Conservation (phyloP, 2,329 filamentous ascomycete genomes). For the Coniochaeta prunicola region DNA sequence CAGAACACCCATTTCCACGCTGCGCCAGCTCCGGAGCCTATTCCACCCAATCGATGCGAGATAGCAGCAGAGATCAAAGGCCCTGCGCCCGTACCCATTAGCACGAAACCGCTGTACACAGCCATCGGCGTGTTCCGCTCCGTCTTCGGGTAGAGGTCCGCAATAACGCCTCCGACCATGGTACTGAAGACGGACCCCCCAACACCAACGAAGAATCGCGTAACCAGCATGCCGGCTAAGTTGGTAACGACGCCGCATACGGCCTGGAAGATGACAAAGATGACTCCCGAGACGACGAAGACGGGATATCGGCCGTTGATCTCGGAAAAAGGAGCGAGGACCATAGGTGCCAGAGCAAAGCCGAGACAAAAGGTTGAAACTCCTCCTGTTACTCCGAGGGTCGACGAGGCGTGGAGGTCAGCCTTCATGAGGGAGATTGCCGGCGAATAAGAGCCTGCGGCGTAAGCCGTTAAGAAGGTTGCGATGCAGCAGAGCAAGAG, state of each 20-base stretch:
- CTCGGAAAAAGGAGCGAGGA: conserved; percentile 80
- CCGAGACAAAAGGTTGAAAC: conserved; percentile 78
- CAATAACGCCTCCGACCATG: conserved; percentile 87
- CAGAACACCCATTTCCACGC: conserved; percentile 86
- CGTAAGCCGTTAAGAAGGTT: conserved; percentile 71
- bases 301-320: conserved; percentile 81
- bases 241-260: conserved; percentile 65
- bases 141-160: conserved; percentile 73
- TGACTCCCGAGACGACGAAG: conserved; percentile 64
- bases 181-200: conserved; percentile 75
- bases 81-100: conserved; percentile 74
- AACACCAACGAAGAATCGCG: conserved; percentile 70
- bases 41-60: conserved; percentile 46
- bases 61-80: conserved; percentile 67
- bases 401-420: conserved; percentile 55
- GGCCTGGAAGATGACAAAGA: conserved; percentile 66
- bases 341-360: conserved; percentile 79
- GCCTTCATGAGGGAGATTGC: conserved; percentile 55
- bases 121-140: conserved; percentile 87
- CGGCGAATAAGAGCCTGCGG: conserved; percentile 73
- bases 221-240: conserved; percentile 66
- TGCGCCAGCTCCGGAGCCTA: conserved; percentile 13
- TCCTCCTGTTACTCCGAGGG: conserved; percentile 61
- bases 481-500: conserved; percentile 69
- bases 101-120: conserved; percentile 70